Conservation (phyloP, 225 moss, liverwort and hornwort genomes). For the Polytrichum commune region DNA sequence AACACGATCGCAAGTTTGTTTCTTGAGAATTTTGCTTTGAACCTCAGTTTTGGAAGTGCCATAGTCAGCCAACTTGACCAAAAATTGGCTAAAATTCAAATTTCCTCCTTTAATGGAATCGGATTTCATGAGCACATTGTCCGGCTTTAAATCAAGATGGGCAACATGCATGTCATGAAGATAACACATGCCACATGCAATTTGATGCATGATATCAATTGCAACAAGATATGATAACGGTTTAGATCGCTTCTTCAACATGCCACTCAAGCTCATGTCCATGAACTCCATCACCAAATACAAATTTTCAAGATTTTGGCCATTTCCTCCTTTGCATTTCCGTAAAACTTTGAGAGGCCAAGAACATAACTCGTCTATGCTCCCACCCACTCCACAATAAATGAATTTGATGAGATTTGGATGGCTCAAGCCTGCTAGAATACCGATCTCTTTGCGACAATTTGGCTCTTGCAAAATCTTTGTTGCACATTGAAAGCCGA, state of each 20-base stretch:
- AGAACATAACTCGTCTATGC: neutral
- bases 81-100: neutral
- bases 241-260: neutral
- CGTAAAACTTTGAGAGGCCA: too few relatives aligned
- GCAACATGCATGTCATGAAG: neutral
- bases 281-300: neutral
- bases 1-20: neutral
- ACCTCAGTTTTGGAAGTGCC: neutral
- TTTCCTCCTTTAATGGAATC: neutral
- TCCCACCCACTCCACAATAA: slow-evolving; percentile 7
- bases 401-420: slow-evolving; percentile 9
- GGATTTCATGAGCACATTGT: neutral
- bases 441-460: slow-evolving; percentile 11
- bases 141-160: slow-evolving; percentile 7
- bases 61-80: neutral
- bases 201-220: neutral
- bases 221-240: neutral
- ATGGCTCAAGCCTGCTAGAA: slow-evolving; percentile 12
- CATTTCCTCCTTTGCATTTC: too few relatives aligned
- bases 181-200: neutral
- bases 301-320: too few relatives aligned
- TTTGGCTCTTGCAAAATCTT: too few relatives aligned
- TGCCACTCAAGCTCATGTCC: neutral
- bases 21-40: neutral
- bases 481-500: slow-evolving; percentile 16